Percentiles rank a stretch among this genome's conserved stretches.
Evolutionary conservation across 2,329 filamentous ascomycete genomes (phyloP).

Genomic region (Colletotrichum sp.): DNA sequence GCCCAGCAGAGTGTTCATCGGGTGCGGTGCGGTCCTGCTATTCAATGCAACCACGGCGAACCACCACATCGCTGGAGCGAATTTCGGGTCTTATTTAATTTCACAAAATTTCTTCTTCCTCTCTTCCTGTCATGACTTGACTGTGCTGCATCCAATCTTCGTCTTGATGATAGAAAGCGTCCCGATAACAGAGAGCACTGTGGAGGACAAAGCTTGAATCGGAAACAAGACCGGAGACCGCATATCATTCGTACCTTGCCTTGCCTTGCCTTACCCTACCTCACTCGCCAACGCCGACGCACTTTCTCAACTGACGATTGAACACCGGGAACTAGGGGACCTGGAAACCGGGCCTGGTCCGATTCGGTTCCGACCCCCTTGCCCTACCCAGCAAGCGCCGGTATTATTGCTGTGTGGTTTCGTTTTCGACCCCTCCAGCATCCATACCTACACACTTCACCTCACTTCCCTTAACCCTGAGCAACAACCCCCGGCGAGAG

Average conservation of each 20-base stretch:
- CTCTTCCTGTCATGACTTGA: background rate
- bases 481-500: background rate
- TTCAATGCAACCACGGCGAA: background rate
- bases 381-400: background rate
- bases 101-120: background rate
- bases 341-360: background rate
- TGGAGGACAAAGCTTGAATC: background rate
- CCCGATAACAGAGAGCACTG: background rate
- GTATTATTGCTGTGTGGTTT: background rate
- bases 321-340: background rate
- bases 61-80: background rate
- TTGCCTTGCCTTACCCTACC: background rate
- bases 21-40: constrained; percentile 8
- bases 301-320: background rate
- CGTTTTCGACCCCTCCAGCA: background rate
- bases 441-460: background rate
- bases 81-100: background rate
- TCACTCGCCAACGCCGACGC: background rate
- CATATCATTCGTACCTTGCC: background rate
- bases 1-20: background rate
- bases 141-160: background rate
- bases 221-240: constrained; percentile 7
- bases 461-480: background rate
- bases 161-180: background rate
- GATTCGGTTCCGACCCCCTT: background rate